Evolutionary conservation across 345 rosid genomes (phyloP), one percentile per base, ranked within the genome.

Genomic region (Xanthoceras sorbifolium): DNA sequence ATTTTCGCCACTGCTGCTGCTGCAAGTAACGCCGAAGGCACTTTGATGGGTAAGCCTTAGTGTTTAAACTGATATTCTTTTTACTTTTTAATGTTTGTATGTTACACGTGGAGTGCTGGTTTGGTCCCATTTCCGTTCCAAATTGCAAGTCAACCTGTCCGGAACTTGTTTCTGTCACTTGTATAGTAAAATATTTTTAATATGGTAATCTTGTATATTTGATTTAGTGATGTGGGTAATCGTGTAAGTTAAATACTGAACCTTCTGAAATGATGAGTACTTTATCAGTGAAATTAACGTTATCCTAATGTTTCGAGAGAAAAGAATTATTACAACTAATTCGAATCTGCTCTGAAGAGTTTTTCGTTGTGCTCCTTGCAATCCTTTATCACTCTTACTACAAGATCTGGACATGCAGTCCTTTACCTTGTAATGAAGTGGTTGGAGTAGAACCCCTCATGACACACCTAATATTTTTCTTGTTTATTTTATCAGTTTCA

Each of bases 21-120:
- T 3, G 69, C 80, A 6, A 78, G 69, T 79, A 86, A 63, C 54
- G 23, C 81, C 31, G 82, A 78, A 78, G 74, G 76, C 66, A 78
- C 77, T 87, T 87, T 75, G 80, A 55, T 84, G 32, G 92, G 93
- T 89, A 82, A 26, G 75, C 65, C 55, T 63, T 5, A 10, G 46
- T 9, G 14, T 42, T 42, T 42, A 42, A 42, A 42, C 10, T 42
- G 9, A 34, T 60, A 9, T n/a, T 70, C 42, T 55, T 61, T 32
- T 66, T 67, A 59, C 23, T 12, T 0, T n/a, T 72, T 72, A 38
- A 54, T 25, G 25, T 60, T 25, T 59, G 75, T 59, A n/a, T 40
- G 11, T 52, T 29, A 36, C 36, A 31, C 25, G 23, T 34, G 25
- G 40, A 17, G n/a, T 67, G 28, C 38, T 25, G 44, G 31, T 38